A percentile compares a stretch with the other conserved stretches of the same genome.
Conservation (phyloP, 2,329 filamentous ascomycete species). For the Exophiala sideris region DNA sequence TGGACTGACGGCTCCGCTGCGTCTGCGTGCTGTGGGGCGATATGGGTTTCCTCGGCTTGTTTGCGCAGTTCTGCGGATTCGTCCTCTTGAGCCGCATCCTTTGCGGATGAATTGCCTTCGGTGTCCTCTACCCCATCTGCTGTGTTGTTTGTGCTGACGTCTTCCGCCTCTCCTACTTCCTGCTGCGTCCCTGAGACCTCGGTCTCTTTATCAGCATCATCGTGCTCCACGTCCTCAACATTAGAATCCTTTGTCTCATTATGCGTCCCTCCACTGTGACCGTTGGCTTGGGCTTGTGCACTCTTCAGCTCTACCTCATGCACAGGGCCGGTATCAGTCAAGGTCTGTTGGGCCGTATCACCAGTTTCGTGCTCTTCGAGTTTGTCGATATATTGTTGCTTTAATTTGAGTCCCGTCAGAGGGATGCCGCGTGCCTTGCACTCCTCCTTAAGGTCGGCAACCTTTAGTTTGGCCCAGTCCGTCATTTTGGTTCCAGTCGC, state of each 20-base stretch:
- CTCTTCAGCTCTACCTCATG: slow-evolving; percentile 24
- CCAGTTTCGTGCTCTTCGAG: slow-evolving; percentile 44
- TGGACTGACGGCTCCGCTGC: neutral
- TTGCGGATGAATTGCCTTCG: neutral
- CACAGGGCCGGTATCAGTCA: slow-evolving; percentile 1
- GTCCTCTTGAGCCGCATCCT: neutral
- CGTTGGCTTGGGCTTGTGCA: slow-evolving; percentile 31
- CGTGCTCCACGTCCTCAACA: too few relatives aligned
- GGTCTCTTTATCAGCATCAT: too few relatives aligned
- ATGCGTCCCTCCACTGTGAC: slow-evolving; percentile 8
- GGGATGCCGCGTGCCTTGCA: slow-evolving; percentile 69
- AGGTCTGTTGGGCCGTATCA: neutral
- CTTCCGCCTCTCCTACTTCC: too few relatives aligned
- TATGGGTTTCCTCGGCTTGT: neutral
- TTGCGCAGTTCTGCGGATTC: neutral
- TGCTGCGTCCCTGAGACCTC: too few relatives aligned
- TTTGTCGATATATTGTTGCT: slow-evolving; percentile 61
- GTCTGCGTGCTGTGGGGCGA: neutral
- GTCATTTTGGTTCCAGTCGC: slow-evolving; percentile 37
- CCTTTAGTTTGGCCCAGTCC: slow-evolving; percentile 62
- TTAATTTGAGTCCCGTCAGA: slow-evolving; percentile 67
- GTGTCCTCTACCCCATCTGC: too few relatives aligned
- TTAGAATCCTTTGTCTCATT: too few relatives aligned
- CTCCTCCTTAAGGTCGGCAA: slow-evolving; percentile 71
- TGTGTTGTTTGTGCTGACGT: too few relatives aligned